phyloP scores from a whole-genome alignment of 345 rosid species.

The Populus pruinosa region DNA sequence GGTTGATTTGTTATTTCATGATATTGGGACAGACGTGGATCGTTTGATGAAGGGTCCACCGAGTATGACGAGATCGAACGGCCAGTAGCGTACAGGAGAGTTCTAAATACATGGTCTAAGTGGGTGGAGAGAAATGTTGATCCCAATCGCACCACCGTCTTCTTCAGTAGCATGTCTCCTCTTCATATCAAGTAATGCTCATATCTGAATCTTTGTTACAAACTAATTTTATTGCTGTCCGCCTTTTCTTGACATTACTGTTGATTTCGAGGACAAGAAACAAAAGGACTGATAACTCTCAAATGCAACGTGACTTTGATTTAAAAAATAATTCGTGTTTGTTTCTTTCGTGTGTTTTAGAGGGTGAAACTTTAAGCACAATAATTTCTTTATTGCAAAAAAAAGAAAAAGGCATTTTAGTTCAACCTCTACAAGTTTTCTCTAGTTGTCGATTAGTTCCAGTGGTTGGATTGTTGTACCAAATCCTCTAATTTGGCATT shows the following conservation, averaged over 20 bases:
- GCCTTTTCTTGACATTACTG: neutral
- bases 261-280: too few species aligned
- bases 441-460: neutral
- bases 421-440: neutral
- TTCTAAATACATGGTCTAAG: constrained; percentile 83
- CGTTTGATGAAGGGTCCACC: constrained; percentile 70
- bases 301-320: neutral
- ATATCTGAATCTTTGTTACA: neutral
- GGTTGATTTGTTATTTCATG: constrained; percentile 20
- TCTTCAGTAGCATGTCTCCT: constrained; percentile 89
- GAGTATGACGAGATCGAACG: constrained; percentile 67
- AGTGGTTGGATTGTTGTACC: neutral
- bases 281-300: too few species aligned
- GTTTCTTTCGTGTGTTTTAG: too few species aligned
- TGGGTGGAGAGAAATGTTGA: constrained; percentile 81
- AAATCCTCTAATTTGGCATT: neutral
- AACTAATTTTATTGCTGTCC: too few species aligned
- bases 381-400: neutral
- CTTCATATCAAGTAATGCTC: constrained; percentile 61
- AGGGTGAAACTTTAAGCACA: too few species aligned
- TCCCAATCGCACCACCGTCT: constrained; percentile 70
- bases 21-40: constrained; percentile 57
- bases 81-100: constrained; percentile 60
- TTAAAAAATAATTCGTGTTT: too few species aligned
- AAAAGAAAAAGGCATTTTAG: neutral